Percentiles rank a stretch among this genome's conserved stretches.
Evolutionary conservation across 805 yeast species (phyloP).

Genomic region (Maudiozyma saulgeensis): DNA sequence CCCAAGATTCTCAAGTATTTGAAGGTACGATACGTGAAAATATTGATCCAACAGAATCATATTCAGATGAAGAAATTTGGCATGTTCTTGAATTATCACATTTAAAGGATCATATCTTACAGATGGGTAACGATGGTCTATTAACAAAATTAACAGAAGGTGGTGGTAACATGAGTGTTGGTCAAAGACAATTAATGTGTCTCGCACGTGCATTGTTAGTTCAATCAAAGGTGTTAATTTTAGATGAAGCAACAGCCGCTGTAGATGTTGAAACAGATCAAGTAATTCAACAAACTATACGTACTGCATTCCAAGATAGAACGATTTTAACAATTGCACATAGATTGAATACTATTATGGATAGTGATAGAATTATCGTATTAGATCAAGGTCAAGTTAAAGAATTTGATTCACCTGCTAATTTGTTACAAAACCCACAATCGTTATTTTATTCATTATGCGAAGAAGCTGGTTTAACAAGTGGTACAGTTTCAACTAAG

Average conservation of each 20-base stretch:
- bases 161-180: constrained; percentile 63
- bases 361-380: constrained; percentile 68
- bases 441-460: constrained; percentile 75
- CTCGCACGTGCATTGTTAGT: constrained; percentile 68
- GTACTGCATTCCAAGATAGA: constrained; percentile 63
- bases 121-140: constrained; percentile 47
- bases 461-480: constrained; percentile 60
- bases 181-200: constrained; percentile 75
- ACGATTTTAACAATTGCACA: constrained; percentile 82
- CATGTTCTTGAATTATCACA: constrained; percentile 68
- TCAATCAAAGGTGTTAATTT: constrained; percentile 51
- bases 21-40: constrained; percentile 80
- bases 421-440: constrained; percentile 52
- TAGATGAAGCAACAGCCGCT: constrained; percentile 86
- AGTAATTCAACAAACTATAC: constrained; percentile 67
- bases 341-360: constrained; percentile 73
- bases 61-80: constrained; percentile 78
- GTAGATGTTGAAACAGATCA: constrained; percentile 80
- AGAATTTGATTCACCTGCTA: constrained; percentile 66
- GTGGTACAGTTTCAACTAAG: background rate
- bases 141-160: constrained; percentile 53
- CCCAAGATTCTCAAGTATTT: constrained; percentile 89
- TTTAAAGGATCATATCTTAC: constrained; percentile 52
- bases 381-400: constrained; percentile 66
- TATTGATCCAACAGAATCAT: constrained; percentile 68